Evolutionary conservation across 495 filamentous ascomycete genomes (phyloP).

Genomic region (Tuber brumale): DNA sequence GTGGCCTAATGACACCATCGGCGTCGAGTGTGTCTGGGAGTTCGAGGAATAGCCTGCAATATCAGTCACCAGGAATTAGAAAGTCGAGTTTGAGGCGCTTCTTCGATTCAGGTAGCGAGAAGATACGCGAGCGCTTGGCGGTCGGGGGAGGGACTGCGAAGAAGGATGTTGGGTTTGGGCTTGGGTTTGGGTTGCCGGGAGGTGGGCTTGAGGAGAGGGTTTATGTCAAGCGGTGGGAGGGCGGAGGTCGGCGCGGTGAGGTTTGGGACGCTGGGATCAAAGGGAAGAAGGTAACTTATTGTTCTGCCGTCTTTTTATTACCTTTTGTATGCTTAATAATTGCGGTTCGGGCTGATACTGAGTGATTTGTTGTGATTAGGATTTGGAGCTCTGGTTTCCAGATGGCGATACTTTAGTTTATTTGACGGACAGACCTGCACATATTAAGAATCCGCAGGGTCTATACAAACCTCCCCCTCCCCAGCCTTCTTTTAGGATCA

Average conservation of each 20-base stretch:
- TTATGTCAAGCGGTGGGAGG: constrained; percentile 38
- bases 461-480: constrained; percentile 44
- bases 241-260: constrained; percentile 34
- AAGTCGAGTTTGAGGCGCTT: constrained; percentile 31
- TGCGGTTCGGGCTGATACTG: background rate
- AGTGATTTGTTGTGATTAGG: constrained; percentile 42
- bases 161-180: constrained; percentile 15
- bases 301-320: background rate
- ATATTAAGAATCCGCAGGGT: constrained; percentile 32
- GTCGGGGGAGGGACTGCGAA: constrained; percentile 22
- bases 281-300: constrained; percentile 34
- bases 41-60: constrained; percentile 33
- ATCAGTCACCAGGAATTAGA: constrained; percentile 28
- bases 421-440: constrained; percentile 44
- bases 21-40: constrained; percentile 32
- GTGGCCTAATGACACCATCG: constrained; percentile 38
- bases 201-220: constrained; percentile 35
- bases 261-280: constrained; percentile 31
- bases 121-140: constrained; percentile 29
- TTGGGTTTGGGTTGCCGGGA: constrained; percentile 27
- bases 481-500: constrained; percentile 54
- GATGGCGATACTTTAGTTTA: constrained; percentile 58
- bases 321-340: background rate
- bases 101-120: constrained; percentile 38
- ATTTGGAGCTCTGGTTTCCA: constrained; percentile 58